Conservation (phyloP, 345 rosid species). For the Cardamine chenopodiifolia region DNA sequence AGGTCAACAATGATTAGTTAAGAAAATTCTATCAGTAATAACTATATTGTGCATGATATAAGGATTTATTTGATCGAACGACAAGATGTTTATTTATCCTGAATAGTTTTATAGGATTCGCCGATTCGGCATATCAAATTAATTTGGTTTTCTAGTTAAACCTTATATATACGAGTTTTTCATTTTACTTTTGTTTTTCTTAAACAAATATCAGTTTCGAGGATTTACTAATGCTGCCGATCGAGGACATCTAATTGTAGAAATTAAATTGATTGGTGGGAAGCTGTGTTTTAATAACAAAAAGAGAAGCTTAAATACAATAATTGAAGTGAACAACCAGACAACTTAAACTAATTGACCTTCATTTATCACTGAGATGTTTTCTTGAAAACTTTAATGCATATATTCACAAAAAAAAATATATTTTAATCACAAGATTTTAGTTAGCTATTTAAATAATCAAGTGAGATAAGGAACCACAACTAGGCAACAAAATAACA, state of each 20-base stretch:
- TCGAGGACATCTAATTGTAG: neutral
- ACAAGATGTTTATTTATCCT: neutral
- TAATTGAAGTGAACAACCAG: constrained; percentile 36
- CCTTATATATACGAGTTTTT: neutral
- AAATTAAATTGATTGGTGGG: neutral
- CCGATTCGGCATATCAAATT: neutral
- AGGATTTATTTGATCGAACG: neutral
- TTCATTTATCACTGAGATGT: constrained; percentile 20
- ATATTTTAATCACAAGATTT: constrained; percentile 8
- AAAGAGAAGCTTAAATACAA: constrained; percentile 9
- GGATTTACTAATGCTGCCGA: neutral
- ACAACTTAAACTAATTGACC: constrained; percentile 30
- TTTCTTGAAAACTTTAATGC: neutral
- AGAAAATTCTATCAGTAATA: neutral
- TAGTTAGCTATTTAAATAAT: constrained; percentile 35
- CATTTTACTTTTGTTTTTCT: neutral
- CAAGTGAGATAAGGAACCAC: constrained; percentile 54
- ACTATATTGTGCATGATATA: neutral
- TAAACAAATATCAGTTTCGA: neutral
- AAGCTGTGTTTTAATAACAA: constrained; percentile 15
- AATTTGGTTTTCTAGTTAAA: neutral
- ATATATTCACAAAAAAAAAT: neutral
- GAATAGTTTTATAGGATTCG: neutral
- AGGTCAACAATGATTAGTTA: constrained; percentile 5
- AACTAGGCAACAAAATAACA: constrained; percentile 67